Base-by-base conservation (phyloP, 768 basidiomycete genomes). In the Mycena crocata region DNA sequence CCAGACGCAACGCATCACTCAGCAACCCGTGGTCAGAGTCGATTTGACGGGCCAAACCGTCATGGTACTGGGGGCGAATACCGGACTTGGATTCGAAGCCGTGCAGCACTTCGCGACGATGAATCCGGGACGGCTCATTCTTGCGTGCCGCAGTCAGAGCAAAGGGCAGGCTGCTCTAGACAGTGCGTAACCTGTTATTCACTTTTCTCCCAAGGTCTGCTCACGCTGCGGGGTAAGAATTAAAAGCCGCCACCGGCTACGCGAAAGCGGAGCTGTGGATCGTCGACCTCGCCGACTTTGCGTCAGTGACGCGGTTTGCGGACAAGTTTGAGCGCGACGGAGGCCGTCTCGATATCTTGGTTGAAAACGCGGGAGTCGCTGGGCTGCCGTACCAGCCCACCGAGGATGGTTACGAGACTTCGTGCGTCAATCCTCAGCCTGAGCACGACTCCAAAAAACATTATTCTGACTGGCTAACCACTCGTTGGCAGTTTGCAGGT, bases 401-500 rank as follows among this genome's bases (percentile, higher is more conserved):
- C 13, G 48, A 62, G 40, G 65, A 66, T 37, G 54, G 54, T 2
- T 66, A 45, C 44, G 65, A 66, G 6, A 26, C 46, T 5, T 31
- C 40, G 65, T 61, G 15, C 30, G 65, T 40, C 17, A 1, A 21
- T 49, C 8, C 30, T 24, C 39, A 28, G 26, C 28, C 45, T 21
- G 2, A 46, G 5, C 1, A 7, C 14, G 12, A 8, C 30, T 13
- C n/a, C n/a, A n/a, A n/a, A n/a, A n/a, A n/a, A n/a, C n/a, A n/a
- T n/a, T n/a, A n/a, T n/a, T n/a, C n/a, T n/a, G n/a, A n/a, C n/a
- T n/a, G n/a, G n/a, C n/a, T n/a, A n/a, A n/a, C n/a, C n/a, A n/a
- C n/a, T n/a, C n/a, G n/a, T n/a, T n/a, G n/a, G n/a, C 15, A 81
- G 78, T 21, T 32, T 82, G 1, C 79, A 81, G 46, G 74, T 78